Base-by-base conservation (phyloP, 345 rosid species). In the Eutrema heterophyllum region DNA sequence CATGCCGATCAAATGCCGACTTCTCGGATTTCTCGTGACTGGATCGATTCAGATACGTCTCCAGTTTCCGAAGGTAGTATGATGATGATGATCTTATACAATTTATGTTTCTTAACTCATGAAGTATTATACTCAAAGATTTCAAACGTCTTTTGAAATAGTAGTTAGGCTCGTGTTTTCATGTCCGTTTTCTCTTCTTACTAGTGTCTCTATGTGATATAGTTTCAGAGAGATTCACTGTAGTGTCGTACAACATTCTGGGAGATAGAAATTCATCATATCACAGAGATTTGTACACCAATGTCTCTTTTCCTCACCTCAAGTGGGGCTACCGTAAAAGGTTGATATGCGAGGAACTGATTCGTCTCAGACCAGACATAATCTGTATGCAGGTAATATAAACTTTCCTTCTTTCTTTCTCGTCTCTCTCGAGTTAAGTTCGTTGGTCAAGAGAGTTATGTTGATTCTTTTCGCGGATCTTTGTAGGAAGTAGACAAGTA, bases 401-500 rank as follows among this genome's bases (percentile, higher is more conserved):
- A 16, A 36, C 38, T 44, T 53, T 52, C 41, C 26, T 46, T 29
- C 8, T 33, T 24, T 15, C 13, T 9, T 10, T 39, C 3, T 35
- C 14, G 26, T 14, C 9, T 12, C 24, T 2, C 11, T 45, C 3
- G 38, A 40, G n/a, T 36, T 60, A 32, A 16, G 24, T 11, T 16
- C 8, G 12, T 9, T 50, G 14, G 38, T 35, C 16, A 27, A 38
- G 12, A 32, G 8, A 53, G n/a, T 14, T 36, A 15, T 52, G 44
- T 75, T 54, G 53, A 27, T 52, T 67, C 45, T 73, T 61, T 61
- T 53, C 53, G 69, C 43, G 29, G 46, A 44, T 59, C 72, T 53
- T 81, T 53, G 41, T 77, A 92, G 97, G 93, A 88, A 82, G 97
- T 89, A 82, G 96, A 89, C 78, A 89, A 73, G 76, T 89, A 86